Evolutionary conservation across 768 basidiomycete species (phyloP), one percentile per base, ranked within the genome.

Genomic region (Polyporus arcularius): DNA sequence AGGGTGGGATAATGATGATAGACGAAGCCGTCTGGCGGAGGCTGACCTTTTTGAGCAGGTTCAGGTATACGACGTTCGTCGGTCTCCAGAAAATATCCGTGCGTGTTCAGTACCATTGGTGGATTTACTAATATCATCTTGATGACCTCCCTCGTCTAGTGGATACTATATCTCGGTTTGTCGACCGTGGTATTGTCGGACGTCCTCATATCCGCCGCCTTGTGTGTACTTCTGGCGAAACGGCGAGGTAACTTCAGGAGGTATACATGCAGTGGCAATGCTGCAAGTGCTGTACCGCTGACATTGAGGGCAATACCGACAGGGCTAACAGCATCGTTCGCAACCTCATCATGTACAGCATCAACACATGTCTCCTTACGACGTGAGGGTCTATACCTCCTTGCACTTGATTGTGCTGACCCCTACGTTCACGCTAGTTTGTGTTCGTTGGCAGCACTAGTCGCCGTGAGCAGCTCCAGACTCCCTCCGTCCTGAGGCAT

Each of bases 371-470:
- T 18, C 15, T 18, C 1, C 16, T 45, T 14, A 45, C 43, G 7
- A 45, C n/a, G 46, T 47, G 21, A 43, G 18, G 15, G 42, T 35
- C 6, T 35, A 35, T 35, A 15, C 15, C 15, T 43, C 5, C 42
- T 11, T 43, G 42, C 15, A 6, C 15, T 16, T 2, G 1, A 6
- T 11, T 4, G 21, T 26, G 21, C 21, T 26, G 21, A 26, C 21
- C 21, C 21, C 21, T 31, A 14, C 41, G 18, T 41, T 11, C 35
- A 39, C 31, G 64, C 67, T 11, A 42, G 65, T 4, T n/a, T 58
- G 4, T 63, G 64, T 31, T 58, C 68, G 14, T 35, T 68, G 26
- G 53, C 58, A 18, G 70, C 68, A 40, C 45, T 26, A 26, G 64
- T 62, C 2, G 3, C 15, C 11, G 47, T 35, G 53, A 30, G 30